Conservation (phyloP, 176 grass and related monocot species). For the Cocos nucifera region DNA sequence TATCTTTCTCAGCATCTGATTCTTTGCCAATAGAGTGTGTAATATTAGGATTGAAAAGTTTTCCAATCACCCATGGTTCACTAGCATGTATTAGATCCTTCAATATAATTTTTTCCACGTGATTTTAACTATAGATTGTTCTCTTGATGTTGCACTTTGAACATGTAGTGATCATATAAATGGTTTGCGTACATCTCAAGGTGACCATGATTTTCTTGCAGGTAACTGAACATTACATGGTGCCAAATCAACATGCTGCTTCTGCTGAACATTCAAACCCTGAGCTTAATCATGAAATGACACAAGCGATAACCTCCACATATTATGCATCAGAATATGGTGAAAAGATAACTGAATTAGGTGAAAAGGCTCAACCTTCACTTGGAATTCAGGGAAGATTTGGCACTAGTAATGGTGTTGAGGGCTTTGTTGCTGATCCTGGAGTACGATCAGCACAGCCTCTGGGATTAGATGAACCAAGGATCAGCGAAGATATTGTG, state of each 20-base stretch:
- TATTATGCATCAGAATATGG: slow-evolving; percentile 24
- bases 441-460: slow-evolving; percentile 22
- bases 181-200: neutral
- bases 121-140: too few relatives aligned
- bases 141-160: too few relatives aligned
- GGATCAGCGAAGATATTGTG: slow-evolving; percentile 45
- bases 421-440: slow-evolving; percentile 21
- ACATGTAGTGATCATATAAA: too few relatives aligned
- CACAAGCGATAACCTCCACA: slow-evolving; percentile 11
- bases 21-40: too few relatives aligned
- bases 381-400: slow-evolving; percentile 9
- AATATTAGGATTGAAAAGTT: too few relatives aligned
- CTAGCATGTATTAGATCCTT: too few relatives aligned
- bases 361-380: neutral
- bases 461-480: slow-evolving; percentile 33
- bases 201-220: slow-evolving; percentile 29
- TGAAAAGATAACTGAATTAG: slow-evolving; percentile 1
- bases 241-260: slow-evolving; percentile 13
- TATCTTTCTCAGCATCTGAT: too few relatives aligned
- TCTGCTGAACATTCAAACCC: slow-evolving; percentile 8
- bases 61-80: too few relatives aligned
- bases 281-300: slow-evolving; percentile 24
- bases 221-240: slow-evolving; percentile 32
- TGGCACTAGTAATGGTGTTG: slow-evolving; percentile 4
- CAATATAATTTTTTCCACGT: too few relatives aligned